Conservation (phyloP, 192 early-diverging fungal species). For the Coemansia sp. region DNA sequence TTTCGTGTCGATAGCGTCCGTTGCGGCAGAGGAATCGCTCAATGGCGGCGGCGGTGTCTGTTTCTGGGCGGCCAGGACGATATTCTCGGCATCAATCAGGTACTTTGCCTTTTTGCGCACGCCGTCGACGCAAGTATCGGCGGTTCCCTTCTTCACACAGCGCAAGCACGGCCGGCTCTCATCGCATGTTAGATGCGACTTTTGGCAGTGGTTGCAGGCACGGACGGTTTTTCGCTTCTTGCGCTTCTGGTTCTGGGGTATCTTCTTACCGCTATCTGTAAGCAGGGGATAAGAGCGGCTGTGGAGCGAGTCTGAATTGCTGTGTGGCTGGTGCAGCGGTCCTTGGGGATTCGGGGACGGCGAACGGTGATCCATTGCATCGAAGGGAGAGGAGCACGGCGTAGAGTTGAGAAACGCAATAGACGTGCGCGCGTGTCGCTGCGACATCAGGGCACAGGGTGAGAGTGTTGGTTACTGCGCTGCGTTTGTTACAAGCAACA, state of each 20-base stretch:
- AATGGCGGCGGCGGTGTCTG: neutral
- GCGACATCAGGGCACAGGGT: conserved; percentile 4
- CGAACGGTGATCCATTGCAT: conserved; percentile 20
- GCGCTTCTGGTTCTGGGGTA: neutral
- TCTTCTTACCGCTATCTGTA: neutral
- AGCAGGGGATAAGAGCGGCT: neutral
- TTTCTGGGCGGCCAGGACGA: conserved; percentile 11
- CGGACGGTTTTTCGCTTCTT: conserved; percentile 56
- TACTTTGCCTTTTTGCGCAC: conserved; percentile 92
- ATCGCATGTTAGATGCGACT: conserved; percentile 64
- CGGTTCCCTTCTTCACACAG: conserved; percentile 81
- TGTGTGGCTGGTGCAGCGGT: neutral
- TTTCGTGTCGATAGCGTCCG: neutral
- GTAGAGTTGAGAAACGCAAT: conserved; percentile 39
- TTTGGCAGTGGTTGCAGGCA: conserved; percentile 66
- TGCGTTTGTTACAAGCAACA: neutral
- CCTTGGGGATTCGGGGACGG: neutral
- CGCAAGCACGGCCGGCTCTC: conserved; percentile 79
- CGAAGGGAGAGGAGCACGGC: conserved; percentile 1
- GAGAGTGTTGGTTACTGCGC: neutral
- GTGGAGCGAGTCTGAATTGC: neutral
- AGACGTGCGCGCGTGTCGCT: conserved; percentile 20
- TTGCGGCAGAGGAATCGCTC: conserved; percentile 7
- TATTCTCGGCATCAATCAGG: conserved; percentile 62
- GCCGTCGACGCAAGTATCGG: conserved; percentile 76